Conservation (phyloP, 2,329 filamentous ascomycete species). For the Leptographium procerum region DNA sequence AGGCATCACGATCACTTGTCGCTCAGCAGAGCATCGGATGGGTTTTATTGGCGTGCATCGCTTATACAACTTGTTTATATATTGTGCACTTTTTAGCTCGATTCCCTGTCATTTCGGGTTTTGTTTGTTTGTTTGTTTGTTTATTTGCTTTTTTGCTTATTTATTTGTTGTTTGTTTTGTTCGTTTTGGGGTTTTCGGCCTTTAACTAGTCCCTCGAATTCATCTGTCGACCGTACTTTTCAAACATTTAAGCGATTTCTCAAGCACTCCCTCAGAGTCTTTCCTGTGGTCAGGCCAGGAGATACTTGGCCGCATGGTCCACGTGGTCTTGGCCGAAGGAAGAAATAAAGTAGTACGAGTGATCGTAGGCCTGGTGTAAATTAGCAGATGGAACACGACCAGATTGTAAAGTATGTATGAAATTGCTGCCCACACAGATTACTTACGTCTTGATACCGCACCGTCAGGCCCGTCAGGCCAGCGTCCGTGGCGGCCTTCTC, state of each 20-base stretch:
- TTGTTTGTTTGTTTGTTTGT: neutral
- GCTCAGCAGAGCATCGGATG: neutral
- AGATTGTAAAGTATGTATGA: neutral
- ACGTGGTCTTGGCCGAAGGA: slow-evolving; percentile 85
- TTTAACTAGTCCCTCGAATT: neutral
- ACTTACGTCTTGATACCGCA: slow-evolving; percentile 69
- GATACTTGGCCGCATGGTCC: slow-evolving; percentile 78
- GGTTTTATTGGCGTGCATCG: neutral
- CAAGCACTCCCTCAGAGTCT: neutral
- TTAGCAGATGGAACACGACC: neutral
- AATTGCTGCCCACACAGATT: neutral
- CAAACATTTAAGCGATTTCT: neutral
- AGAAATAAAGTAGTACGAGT: slow-evolving; percentile 95
- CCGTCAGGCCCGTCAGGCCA: slow-evolving; percentile 58
- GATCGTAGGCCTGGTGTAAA: slow-evolving; percentile 66
- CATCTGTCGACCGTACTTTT: neutral
- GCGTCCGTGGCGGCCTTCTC: slow-evolving; percentile 65
- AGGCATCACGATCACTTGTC: neutral
- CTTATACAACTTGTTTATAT: neutral
- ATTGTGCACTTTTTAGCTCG: neutral
- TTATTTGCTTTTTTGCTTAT: too few relatives aligned
- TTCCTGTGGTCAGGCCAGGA: slow-evolving; percentile 23
- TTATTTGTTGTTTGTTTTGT: too few relatives aligned
- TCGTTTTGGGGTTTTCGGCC: neutral
- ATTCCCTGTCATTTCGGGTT: neutral